Conservation (phyloP, 345 rosid genomes). For the Noccaea bulbosa region DNA sequence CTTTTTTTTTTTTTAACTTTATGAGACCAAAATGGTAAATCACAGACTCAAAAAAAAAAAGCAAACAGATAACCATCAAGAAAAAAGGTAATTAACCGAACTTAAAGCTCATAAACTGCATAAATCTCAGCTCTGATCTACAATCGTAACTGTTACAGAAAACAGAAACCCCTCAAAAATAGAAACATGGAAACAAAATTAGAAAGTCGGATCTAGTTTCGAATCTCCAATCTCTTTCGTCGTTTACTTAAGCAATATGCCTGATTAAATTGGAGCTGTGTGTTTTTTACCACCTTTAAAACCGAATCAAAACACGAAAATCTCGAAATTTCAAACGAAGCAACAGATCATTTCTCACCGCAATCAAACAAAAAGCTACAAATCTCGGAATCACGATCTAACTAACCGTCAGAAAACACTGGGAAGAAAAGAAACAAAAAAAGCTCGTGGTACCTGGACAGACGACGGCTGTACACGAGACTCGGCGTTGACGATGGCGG, state of each 20-base stretch:
- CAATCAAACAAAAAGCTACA: constrained; percentile 18
- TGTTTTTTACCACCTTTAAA: background rate
- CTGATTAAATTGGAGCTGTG: background rate
- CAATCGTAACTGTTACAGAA: background rate
- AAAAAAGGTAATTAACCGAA: background rate
- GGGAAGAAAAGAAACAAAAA: background rate
- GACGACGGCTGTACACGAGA: constrained; percentile 75
- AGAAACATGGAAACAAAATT: background rate
- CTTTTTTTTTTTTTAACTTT: constrained; percentile 35
- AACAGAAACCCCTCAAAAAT: background rate
- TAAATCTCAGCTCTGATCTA: constrained; percentile 26
- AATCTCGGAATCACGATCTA: constrained; percentile 24
- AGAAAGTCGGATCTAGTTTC: constrained; percentile 24
- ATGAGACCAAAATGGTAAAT: background rate
- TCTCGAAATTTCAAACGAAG: background rate
- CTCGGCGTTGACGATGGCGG: constrained; percentile 91
- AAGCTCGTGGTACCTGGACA: constrained; percentile 50
- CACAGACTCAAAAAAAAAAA: background rate
- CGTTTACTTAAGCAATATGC: background rate
- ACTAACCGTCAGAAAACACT: background rate
- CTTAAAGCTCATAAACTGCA: background rate
- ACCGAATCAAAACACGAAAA: constrained; percentile 1
- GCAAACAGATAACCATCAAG: constrained; percentile 3
- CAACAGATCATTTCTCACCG: constrained; percentile 14
- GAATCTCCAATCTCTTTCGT: constrained; percentile 4